Evolutionary conservation across 441 rosid species (phyloP).

Genomic region (Erysimum cheiri): DNA sequence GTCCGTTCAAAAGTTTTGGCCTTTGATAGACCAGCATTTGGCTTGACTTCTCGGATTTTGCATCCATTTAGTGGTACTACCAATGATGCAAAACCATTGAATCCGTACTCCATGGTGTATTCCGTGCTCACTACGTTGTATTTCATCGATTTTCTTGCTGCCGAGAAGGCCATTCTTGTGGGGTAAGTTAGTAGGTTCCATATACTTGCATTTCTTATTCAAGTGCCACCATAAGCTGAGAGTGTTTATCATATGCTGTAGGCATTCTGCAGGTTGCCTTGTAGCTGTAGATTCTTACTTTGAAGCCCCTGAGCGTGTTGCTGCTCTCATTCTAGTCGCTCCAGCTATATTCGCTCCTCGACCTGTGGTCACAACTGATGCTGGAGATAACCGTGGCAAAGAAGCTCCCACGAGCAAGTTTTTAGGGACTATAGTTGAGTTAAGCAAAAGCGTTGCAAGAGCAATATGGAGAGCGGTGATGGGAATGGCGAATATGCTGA

Average conservation of each 20-base stretch:
- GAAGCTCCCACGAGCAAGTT: constrained; percentile 45
- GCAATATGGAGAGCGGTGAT: constrained; percentile 48
- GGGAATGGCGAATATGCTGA: constrained; percentile 59
- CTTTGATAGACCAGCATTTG: constrained; percentile 93
- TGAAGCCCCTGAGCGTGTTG: constrained; percentile 89
- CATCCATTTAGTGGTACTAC: constrained; percentile 35
- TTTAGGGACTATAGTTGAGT: constrained; percentile 47
- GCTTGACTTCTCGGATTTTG: constrained; percentile 72
- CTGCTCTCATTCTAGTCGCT: constrained; percentile 88
- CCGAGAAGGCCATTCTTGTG: constrained; percentile 75
- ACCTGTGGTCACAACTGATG: constrained; percentile 40
- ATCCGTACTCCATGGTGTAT: constrained; percentile 89
- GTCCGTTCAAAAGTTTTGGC: constrained; percentile 77
- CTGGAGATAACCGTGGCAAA: constrained; percentile 42
- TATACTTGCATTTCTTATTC: not conserved
- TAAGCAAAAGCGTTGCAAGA: constrained; percentile 42
- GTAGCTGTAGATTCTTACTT: constrained; percentile 83
- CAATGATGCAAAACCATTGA: constrained; percentile 52
- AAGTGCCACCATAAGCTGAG: constrained; percentile 12
- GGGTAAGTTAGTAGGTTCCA: constrained; percentile 60
- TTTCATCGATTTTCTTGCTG: constrained; percentile 70
- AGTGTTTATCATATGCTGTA: constrained; percentile 38
- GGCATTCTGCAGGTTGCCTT: constrained; percentile 92
- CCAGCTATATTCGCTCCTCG: constrained; percentile 87
- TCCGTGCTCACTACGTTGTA: constrained; percentile 77